Base-by-base conservation (phyloP, 1,139 yeast genomes). In the Geotrichum fermentans region DNA sequence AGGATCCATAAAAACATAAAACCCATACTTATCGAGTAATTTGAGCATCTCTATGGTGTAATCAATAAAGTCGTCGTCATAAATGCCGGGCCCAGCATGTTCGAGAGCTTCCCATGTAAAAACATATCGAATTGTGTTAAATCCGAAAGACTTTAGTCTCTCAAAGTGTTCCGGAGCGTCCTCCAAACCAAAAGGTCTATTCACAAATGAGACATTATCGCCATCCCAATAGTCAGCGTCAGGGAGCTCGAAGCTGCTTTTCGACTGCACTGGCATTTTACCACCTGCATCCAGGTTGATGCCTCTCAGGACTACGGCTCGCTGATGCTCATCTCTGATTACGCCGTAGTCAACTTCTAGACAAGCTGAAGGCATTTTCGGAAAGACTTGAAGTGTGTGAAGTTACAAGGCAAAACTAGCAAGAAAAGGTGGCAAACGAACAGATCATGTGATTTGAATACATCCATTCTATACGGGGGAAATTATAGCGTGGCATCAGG, bases 51-150 rank as follows among this genome's bases (percentile, higher is more conserved):
- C 71, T 26, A 82, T 71, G 1, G 92, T 78, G 62, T 83, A 87
- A 36, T 80, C 79, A 44, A 86, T 76, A 61, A 79, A 89, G 13
- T 79, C 87, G 36, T 78, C 79, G 63, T 89, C 96, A 61, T 86
- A 88, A 14, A 67, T 65, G 0, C 86, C 94, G 0, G 97, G 97
- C 0, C 95, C 95, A 45, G 68, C 71, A 57, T 88, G 96, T 61
- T 89, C 96, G 24, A 89, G 60, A 0, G 96, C 94, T 61, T 89
- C 97, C 97, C 96, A 89, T 0, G 95, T 83, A 45, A 85, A 71
- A 17, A 87, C 69, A 61, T 80, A 84, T 52, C 97, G 68, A 21
- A 88, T 73, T 11, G 83, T 75, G 61, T 88, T 89, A 65, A 77
- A 87, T 1, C 97, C 97, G 75, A 90, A 76, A 11, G 80, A 73